phyloP scores from a whole-genome alignment of 805 yeast species.

The Candida ovalis region DNA sequence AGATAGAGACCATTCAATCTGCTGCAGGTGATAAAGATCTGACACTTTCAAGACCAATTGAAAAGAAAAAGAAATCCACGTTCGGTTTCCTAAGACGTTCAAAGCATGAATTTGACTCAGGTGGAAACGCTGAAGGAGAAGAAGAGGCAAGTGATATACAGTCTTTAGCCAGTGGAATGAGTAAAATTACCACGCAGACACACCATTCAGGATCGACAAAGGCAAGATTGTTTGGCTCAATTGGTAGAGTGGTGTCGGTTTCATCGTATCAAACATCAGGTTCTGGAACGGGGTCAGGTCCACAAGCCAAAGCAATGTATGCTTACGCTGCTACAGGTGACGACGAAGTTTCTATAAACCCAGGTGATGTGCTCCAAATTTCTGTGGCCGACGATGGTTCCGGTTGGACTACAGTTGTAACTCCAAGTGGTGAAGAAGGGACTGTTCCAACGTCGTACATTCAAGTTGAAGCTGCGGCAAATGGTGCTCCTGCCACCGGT shows the following conservation, averaged over 20 bases:
- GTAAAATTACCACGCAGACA: conserved; percentile 21
- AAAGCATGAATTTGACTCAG: conserved; percentile 2
- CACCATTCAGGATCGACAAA: conserved; percentile 18
- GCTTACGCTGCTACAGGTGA: conserved; percentile 63
- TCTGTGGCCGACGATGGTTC: conserved; percentile 76
- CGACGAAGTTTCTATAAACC: conserved; percentile 64
- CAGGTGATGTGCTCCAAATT: conserved; percentile 60
- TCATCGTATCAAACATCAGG: conserved; percentile 4
- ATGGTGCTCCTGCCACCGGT: conserved; percentile 5
- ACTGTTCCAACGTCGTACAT: conserved; percentile 84
- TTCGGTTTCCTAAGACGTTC: conserved; percentile 33
- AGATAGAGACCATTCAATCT: conserved; percentile 83
- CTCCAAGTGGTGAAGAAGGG: conserved; percentile 50
- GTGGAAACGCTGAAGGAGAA: conserved; percentile 14
- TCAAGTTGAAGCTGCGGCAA: conserved; percentile 33
- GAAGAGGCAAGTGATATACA: conserved; percentile 22
- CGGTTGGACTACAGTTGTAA: conserved; percentile 81
- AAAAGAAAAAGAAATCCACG: conserved; percentile 58
- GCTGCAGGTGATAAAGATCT: conserved; percentile 76
- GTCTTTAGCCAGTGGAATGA: conserved; percentile 27
- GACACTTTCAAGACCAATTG: conserved; percentile 48
- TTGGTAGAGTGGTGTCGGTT: conserved; percentile 17
- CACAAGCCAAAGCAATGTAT: conserved; percentile 49
- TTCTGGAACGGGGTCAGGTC: conserved; percentile 1
- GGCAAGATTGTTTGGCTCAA: conserved; percentile 25